phyloP scores from a whole-genome alignment of 164 flowering plant species.

The Stephania cephalantha region DNA sequence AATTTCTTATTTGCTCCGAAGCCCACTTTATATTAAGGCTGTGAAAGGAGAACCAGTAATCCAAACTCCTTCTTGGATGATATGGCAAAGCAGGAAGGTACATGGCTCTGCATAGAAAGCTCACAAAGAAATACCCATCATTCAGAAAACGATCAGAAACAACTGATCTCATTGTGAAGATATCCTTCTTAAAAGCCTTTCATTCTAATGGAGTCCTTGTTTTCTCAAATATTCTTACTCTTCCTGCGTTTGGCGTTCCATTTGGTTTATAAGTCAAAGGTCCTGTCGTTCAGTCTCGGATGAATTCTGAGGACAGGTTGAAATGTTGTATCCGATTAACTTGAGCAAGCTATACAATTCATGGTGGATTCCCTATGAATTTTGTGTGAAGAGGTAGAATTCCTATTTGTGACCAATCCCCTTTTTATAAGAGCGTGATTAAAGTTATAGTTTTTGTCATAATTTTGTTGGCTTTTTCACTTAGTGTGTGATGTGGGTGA shows the following conservation, averaged over 20 bases:
- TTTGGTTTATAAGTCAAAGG: constrained; percentile 86
- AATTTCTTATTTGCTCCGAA: constrained; percentile 25
- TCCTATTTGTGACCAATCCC: neutral
- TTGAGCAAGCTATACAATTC: constrained; percentile 61
- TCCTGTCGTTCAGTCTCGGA: constrained; percentile 75
- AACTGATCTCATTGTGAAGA: constrained; percentile 97
- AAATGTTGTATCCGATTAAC: constrained; percentile 76
- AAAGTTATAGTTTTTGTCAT: neutral
- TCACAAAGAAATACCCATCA: constrained; percentile 92
- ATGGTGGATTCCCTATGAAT: constrained; percentile 84
- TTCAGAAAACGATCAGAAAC: constrained; percentile 98
- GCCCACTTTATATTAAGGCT: constrained; percentile 87
- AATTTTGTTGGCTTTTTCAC: no score
- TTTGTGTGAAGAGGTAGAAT: constrained; percentile 74
- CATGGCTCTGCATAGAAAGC: constrained; percentile 86
- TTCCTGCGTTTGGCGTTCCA: constrained; percentile 92
- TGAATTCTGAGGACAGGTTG: constrained; percentile 65
- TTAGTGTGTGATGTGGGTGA: no score
- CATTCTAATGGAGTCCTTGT: constrained; percentile 91
- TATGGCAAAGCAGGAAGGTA: constrained; percentile 99
- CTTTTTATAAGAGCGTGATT: neutral
- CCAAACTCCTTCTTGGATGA: constrained; percentile 99
- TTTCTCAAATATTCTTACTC: constrained; percentile 96
- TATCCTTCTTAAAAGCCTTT: constrained; percentile 94
- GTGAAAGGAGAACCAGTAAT: constrained; percentile 76